Evolutionary conservation across 345 rosid species (phyloP).

Genomic region (Citrus sp.): DNA sequence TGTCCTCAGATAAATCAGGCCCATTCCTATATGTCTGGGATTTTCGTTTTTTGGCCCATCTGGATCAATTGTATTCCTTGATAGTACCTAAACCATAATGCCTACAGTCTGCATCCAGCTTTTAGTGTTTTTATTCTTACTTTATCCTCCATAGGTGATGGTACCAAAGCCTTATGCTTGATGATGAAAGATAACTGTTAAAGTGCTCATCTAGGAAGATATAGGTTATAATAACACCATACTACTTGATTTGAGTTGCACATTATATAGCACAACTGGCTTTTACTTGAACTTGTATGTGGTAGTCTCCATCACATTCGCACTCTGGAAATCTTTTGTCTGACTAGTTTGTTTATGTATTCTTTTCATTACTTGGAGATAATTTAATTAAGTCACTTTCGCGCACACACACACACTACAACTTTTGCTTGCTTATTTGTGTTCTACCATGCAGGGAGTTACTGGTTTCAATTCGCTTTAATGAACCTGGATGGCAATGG

Average conservation of each 20-base stretch:
- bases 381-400: not conserved
- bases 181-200: not conserved
- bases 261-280: not conserved
- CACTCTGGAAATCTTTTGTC: not conserved
- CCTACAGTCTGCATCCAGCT: too few species aligned
- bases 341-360: not conserved
- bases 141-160: not conserved
- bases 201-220: not conserved
- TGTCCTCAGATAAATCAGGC: too few species aligned
- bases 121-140: not conserved
- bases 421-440: not conserved
- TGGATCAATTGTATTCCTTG: not conserved
- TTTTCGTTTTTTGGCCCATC: not conserved
- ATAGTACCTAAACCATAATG: too few species aligned
- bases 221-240: not conserved
- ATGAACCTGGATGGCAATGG: constrained; percentile 99
- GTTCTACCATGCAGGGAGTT: constrained; percentile 59
- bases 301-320: not conserved
- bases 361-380: not conserved
- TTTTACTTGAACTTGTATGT: too few species aligned
- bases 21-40: not conserved
- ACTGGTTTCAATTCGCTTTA: constrained; percentile 68
- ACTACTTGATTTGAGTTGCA: not conserved
- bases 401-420: not conserved
- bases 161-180: not conserved